Base-by-base conservation (phyloP, 2,329 filamentous ascomycete genomes). In the Podosphaera fusca region DNA sequence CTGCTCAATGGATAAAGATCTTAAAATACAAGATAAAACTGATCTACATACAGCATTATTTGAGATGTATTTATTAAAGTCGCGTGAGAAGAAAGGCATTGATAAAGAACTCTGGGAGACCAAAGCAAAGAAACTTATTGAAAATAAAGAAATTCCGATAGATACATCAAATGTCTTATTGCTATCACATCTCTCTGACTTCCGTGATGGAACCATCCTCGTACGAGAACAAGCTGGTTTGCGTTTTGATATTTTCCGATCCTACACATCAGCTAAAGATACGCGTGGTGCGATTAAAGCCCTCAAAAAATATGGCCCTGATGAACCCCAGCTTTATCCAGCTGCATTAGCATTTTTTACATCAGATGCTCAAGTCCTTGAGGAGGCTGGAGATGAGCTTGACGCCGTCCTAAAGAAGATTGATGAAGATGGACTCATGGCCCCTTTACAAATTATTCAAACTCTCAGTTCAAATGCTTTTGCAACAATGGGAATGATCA, bases 401-500 rank as follows among this genome's bases (percentile, higher is more conserved):
- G 79, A 87, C 57, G 74, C 73, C 0, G 83, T 98, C 1, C 75
- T 98, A 9, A 77, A 80, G 61, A 88, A 86, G 64, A 96, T 98
- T 63, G 87, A 95, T 67, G 78, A 84, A 60, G 88, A 95, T 64
- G 84, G 87, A 0, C 78, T 98, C 42, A 92, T 98, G 86, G 90
- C 92, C 0, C 92, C 92, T 0, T 73, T 98, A 3, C 92, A 98
- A 68, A 92, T 98, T 36, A 92, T 98, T 14, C 90, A 98, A 69
- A 92, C 89, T 0, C 77, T 98, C 12, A 82, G 79, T 59, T 77
- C 77, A 56, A 85, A 84, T 62, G 78, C 82, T 4, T 87, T 95
- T 2, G 90, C 94, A 0, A 96, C 88, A 0, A 95, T 98, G 86
- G 92, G 90, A 55, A 88, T 96, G 77, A 84, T 98, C 60, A 96